phyloP scores from a whole-genome alignment of 768 basidiomycete genomes.

The Boletus tomentosulus region DNA sequence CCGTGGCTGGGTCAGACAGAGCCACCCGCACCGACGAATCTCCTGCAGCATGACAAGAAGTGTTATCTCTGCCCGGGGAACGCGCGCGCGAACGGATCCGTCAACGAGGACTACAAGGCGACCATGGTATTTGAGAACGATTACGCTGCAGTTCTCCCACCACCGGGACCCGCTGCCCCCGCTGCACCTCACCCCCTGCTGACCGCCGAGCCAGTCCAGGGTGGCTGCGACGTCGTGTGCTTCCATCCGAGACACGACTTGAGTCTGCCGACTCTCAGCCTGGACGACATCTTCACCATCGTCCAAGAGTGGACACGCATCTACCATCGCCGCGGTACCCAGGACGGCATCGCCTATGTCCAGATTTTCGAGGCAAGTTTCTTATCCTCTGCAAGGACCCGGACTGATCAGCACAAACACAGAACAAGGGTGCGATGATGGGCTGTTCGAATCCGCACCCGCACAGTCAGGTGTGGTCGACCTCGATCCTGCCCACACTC shows the following conservation, averaged over 20 bases:
- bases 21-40: slow-evolving; percentile 44
- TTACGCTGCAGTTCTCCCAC: slow-evolving; percentile 72
- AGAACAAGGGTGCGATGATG: slow-evolving; percentile 95
- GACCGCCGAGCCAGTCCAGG: slow-evolving; percentile 63
- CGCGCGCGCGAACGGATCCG: slow-evolving; percentile 60
- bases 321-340: slow-evolving; percentile 52
- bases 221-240: slow-evolving; percentile 83
- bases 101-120: slow-evolving; percentile 63
- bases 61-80: slow-evolving; percentile 93
- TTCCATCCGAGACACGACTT: slow-evolving; percentile 87
- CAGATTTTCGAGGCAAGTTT: slow-evolving; percentile 79
- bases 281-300: slow-evolving; percentile 56
- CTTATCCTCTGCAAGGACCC: neutral
- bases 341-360: slow-evolving; percentile 73
- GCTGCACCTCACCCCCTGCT: slow-evolving; percentile 56
- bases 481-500: slow-evolving; percentile 65
- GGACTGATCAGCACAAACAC: slow-evolving; percentile 4
- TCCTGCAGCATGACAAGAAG: slow-evolving; percentile 62
- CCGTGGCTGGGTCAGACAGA: slow-evolving; percentile 92
- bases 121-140: slow-evolving; percentile 79
- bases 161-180: slow-evolving; percentile 53
- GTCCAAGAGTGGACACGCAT: slow-evolving; percentile 72
- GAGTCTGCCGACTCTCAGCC: slow-evolving; percentile 64
- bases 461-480: slow-evolving; percentile 87
- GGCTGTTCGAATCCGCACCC: slow-evolving; percentile 94